A percentile compares a stretch with the other conserved stretches of the same genome.
phyloP scores from a whole-genome alignment of 2,329 filamentous ascomycete species.

The Pseudogymnoascus sp. region DNA sequence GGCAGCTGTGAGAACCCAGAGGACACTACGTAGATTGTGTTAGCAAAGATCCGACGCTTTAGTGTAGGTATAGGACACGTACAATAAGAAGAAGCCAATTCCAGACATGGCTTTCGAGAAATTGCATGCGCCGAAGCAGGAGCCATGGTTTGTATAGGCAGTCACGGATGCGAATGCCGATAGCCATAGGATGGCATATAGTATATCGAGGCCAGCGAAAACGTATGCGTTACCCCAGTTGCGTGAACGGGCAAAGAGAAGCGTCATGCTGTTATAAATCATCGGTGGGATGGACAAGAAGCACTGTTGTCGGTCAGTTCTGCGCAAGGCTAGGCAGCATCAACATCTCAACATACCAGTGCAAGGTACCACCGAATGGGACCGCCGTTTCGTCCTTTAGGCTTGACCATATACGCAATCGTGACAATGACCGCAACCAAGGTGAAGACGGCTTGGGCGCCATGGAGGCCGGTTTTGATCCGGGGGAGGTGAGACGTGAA shows the following conservation, averaged over 20 bases:
- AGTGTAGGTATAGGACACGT: conserved; percentile 24
- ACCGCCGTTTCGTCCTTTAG: conserved; percentile 42
- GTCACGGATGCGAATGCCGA: conserved; percentile 61
- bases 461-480: conserved; percentile 50
- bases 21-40: conserved; percentile 37
- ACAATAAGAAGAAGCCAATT: conserved; percentile 57
- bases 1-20: conserved; percentile 46
- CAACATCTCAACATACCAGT: conserved; percentile 41
- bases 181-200: conserved; percentile 57
- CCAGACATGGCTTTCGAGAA: conserved; percentile 57
- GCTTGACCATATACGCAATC: conserved; percentile 49
- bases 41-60: not conserved
- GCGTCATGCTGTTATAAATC: conserved; percentile 59
- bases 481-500: conserved; percentile 4
- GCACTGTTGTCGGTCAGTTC: conserved; percentile 40
- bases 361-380: conserved; percentile 55
- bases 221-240: conserved; percentile 55
- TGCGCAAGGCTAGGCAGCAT: not conserved
- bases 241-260: conserved; percentile 54
- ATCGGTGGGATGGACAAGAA: conserved; percentile 58
- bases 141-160: conserved; percentile 44
- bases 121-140: conserved; percentile 50
- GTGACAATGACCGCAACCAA: conserved; percentile 53
- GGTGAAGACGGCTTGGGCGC: conserved; percentile 46
- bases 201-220: conserved; percentile 51